These are phyloP conservation scores for Paraurostyla sp. DNA, from an alignment of 73 alveolate species.

Conservation along the genomic window DNA sequence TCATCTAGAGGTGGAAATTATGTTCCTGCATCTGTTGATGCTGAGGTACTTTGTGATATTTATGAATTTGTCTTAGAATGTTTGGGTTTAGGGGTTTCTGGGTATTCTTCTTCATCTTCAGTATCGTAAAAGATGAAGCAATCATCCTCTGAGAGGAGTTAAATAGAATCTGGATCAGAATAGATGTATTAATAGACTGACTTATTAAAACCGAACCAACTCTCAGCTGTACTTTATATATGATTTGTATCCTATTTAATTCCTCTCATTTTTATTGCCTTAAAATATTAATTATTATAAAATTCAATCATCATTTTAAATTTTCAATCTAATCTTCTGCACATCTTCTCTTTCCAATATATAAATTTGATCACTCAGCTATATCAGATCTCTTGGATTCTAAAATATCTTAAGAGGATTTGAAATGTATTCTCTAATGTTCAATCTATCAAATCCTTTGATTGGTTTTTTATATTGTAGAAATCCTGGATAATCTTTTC, in stretches of 20 bases:
- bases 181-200: background rate
- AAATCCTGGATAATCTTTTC: conserved; percentile 62
- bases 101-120: background rate
- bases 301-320: too few relatives aligned
- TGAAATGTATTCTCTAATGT: conserved; percentile 7
- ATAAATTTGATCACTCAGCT: conserved; percentile 20
- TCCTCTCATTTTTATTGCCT: conserved; percentile 46
- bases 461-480: conserved; percentile 8
- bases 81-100: too few relatives aligned
- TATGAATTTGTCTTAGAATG: too few relatives aligned
- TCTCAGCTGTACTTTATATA: background rate
- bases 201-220: conserved; percentile 8
- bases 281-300: too few relatives aligned
- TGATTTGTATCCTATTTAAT: background rate
- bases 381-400: too few relatives aligned
- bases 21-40: too few relatives aligned
- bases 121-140: background rate
- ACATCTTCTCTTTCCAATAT: conserved; percentile 67
- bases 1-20: too few relatives aligned
- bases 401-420: background rate
- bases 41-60: too few relatives aligned
- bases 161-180: conserved; percentile 31
- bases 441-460: background rate
- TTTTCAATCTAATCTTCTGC: background rate
- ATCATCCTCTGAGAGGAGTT: conserved; percentile 48